phyloP scores from a whole-genome alignment of 345 rosid species.

The Populus pruinosa region DNA sequence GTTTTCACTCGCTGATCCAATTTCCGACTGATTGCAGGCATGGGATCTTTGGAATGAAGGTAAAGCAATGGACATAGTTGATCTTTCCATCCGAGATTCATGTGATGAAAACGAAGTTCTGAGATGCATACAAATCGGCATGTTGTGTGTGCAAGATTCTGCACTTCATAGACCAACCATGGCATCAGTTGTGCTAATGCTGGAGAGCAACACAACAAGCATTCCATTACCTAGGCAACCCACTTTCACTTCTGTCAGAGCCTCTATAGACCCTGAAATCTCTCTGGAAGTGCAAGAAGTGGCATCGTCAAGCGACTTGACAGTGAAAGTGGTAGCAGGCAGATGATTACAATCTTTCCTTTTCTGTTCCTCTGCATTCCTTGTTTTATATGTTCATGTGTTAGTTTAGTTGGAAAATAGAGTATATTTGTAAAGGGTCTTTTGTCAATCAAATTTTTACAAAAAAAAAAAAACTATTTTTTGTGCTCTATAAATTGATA shows the following conservation, averaged over 20 bases:
- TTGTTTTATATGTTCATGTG: not conserved
- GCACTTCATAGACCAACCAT: slow-evolving; percentile 23
- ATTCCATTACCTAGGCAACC: slow-evolving; percentile 29
- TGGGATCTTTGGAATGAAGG: slow-evolving; percentile 28
- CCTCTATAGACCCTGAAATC: slow-evolving; percentile 34
- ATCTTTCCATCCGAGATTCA: slow-evolving; percentile 14
- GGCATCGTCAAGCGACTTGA: slow-evolving; percentile 51
- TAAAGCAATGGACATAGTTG: slow-evolving; percentile 19
- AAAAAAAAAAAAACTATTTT: not conserved
- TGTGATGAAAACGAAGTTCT: not conserved
- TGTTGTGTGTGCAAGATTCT: slow-evolving; percentile 28
- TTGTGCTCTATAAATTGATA: not conserved
- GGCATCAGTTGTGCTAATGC: slow-evolving; percentile 21
- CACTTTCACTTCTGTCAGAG: slow-evolving; percentile 43
- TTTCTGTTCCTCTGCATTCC: not conserved
- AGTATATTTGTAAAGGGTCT: not conserved
- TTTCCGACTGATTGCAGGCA: slow-evolving; percentile 6
- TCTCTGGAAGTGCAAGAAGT: slow-evolving; percentile 37
- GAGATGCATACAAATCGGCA: slow-evolving; percentile 24
- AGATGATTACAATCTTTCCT: slow-evolving; percentile 29
- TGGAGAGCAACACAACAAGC: slow-evolving; percentile 3
- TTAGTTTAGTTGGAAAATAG: not conserved
- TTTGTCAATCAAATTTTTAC: not conserved
- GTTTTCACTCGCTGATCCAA: not conserved
- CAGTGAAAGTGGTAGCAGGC: slow-evolving; percentile 48